A percentile compares a stretch with the other conserved stretches of the same genome.
Evolutionary conservation across 2,329 filamentous ascomycete species (phyloP).

Genomic region (Fusarium sp.): DNA sequence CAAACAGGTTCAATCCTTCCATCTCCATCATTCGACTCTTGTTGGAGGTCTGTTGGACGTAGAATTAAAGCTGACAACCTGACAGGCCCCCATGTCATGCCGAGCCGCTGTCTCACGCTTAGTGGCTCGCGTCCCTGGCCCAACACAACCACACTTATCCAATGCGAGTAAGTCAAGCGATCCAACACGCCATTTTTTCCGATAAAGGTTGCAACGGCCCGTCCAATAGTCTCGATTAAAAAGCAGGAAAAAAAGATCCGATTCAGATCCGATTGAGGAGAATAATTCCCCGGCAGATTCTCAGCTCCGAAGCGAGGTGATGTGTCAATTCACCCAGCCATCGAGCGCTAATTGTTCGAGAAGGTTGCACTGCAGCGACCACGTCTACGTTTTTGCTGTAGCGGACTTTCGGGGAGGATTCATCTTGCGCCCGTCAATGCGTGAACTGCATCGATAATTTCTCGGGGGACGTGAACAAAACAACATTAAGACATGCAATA

Average conservation of each 20-base stretch:
- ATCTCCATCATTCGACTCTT: not conserved
- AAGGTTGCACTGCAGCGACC: constrained; percentile 3
- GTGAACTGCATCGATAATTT: constrained; percentile 7
- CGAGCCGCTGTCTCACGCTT: constrained; percentile 20
- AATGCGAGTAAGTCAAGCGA: constrained; percentile 14
- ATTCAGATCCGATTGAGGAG: constrained; percentile 4
- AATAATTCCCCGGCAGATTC: constrained; percentile 23
- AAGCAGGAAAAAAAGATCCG: not conserved
- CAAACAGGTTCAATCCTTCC: not conserved
- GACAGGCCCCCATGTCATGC: constrained; percentile 17
- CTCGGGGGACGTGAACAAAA: not conserved
- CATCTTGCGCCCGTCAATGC: constrained; percentile 1
- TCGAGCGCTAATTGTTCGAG: not conserved
- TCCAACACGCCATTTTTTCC: not conserved
- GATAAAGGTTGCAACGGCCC: constrained; percentile 15
- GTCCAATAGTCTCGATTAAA: constrained; percentile 7
- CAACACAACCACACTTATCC: constrained; percentile 10
- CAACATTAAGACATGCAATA: not conserved
- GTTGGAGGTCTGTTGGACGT: constrained; percentile 9
- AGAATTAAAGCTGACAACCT: constrained; percentile 7
- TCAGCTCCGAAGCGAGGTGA: not conserved
- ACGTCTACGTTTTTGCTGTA: not conserved
- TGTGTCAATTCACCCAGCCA: not conserved
- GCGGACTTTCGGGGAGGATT: not conserved
- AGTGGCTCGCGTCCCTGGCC: constrained; percentile 7